Percentiles rank a stretch among this genome's conserved stretches.
Evolutionary conservation across 2,329 filamentous ascomycete species (phyloP).

Genomic region (Exophiala sp.): DNA sequence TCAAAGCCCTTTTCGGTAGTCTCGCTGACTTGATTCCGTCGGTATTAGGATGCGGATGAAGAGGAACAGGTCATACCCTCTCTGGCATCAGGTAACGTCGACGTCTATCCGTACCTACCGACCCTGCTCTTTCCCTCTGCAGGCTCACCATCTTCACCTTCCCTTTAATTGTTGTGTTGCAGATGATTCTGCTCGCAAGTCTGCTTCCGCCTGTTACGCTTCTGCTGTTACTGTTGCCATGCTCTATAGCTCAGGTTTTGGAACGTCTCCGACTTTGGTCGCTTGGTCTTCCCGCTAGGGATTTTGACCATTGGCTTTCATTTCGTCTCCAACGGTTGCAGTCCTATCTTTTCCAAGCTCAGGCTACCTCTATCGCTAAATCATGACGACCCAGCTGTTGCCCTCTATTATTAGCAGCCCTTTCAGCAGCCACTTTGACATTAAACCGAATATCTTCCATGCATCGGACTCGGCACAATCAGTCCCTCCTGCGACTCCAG

Average conservation of each 20-base stretch:
- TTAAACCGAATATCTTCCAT: conserved; percentile 11
- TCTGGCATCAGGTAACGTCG: background rate
- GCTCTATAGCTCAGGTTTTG: conserved; percentile 25
- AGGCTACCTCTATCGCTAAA: conserved; percentile 15
- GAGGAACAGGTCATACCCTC: background rate
- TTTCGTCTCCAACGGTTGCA: conserved; percentile 19
- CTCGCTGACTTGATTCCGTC: background rate
- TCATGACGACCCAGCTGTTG: conserved; percentile 24
- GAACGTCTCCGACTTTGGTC: conserved; percentile 19
- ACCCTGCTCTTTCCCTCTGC: background rate
- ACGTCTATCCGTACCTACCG: background rate
- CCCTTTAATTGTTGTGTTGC: conserved; percentile 9
- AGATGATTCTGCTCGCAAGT: conserved; percentile 6
- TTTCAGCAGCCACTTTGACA: conserved; percentile 19
- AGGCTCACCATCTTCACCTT: conserved; percentile 4
- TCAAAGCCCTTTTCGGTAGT: background rate
- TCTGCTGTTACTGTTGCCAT: conserved; percentile 15
- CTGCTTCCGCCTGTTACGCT: background rate
- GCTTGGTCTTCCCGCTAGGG: conserved; percentile 21
- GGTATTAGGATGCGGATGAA: background rate
- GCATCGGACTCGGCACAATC: conserved; percentile 6
- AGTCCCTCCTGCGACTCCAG: conserved; percentile 1
- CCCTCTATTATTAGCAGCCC: conserved; percentile 19
- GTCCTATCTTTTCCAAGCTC: conserved; percentile 15
- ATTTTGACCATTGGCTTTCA: conserved; percentile 26